Evolutionary conservation across 108 stramenopile species (phyloP), one percentile per base, ranked within the genome.

Genomic region (Conticribra guillardii): DNA sequence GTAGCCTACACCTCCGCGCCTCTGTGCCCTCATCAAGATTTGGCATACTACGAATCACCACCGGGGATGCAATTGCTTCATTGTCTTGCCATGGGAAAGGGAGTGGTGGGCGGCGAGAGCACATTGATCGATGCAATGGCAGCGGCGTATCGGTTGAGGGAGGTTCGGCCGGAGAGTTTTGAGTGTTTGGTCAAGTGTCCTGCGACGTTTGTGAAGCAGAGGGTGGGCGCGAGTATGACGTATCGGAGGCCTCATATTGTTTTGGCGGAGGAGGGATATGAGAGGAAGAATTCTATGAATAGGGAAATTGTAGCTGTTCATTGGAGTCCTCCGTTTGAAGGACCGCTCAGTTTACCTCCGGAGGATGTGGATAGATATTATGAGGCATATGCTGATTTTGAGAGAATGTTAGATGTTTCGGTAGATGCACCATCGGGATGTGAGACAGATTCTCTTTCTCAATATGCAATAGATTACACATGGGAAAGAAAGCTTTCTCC

Each of bases 251-350:
- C 89, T 46, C 89, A 89, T 68, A 89, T 91, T 71, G 74, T 82
- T 4, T 48, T 84, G 22, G 60, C 54, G 7, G 77, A 60, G 41
- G 83, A 74, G 22, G 72, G 66, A 34, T 41, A 33, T 26, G 50
- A 32, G 27, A 30, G 15, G 2, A 29, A 15, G 64, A 47, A 29
- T 55, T 23, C 23, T 56, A 60, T 46, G 51, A 50, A 82, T 24
- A 49, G 76, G 48, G 71, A 85, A 68, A 88, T 93, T 44, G 79
- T 89, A 9, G 85, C 69, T 21, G 79, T 93, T 9, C 54, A 87
- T 69, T 93, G 92, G 92, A 75, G 74, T 48, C 92, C 92, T 31
- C 89, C 92, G 0, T 93, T 93, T 85, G 89, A 93, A 66, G 92
- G 89, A 17, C 92, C 92, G n/a, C 47, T 87, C 21, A 33, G 44